Evolutionary conservation across 192 early-diverging fungal genomes (phyloP), one percentile per base, ranked within the genome.

Genomic region (Rhizophagus prolifer): DNA sequence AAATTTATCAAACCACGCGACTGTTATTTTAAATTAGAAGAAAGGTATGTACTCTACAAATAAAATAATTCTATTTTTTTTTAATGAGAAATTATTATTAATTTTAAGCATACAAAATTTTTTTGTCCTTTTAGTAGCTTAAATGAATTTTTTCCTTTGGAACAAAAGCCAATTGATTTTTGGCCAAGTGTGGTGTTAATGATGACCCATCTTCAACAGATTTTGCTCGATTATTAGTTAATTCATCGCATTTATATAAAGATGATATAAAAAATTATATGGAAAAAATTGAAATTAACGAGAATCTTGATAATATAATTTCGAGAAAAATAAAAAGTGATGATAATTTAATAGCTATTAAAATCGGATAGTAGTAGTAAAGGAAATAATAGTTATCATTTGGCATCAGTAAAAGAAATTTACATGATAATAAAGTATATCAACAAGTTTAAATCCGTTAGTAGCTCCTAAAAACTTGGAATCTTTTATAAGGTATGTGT

Each of bases 401-500:
- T n/a, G n/a, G n/a, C n/a, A n/a, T n/a, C n/a, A n/a, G n/a, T n/a
- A n/a, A n/a, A n/a, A n/a, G n/a, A n/a, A 54, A 92, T 97, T 26
- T 93, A 87, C 76, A 92, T 25, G 94, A 97, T 81, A 92, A 96
- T 71, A 86, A 91, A 0, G 86, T 90, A 4, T 82, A 92, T 10
- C 85, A 87, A 10, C 87, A 93, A 70, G 83, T 30, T 97, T 97
- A 79, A 81, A 83, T 1, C 94, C 94, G 2, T 80, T 94, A 9
- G 84, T 84, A 63, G 87, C 88, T 3, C 95, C 94, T 9, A 82
- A 85, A 9, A 74, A 92, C 8, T 76, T 97, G 23, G 94, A 97
- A 79, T 76, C 82, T 13, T 82, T 92, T 92, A 92, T 79, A 85
- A 85, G 59, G 63, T 68, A 25, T 46, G 30, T 23, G 3, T 6